A percentile compares a stretch with the other conserved stretches of the same genome.
These are phyloP conservation scores for Penicillium paneum DNA, from an alignment of 2,329 filamentous ascomycete species.

Conservation along the genomic window DNA sequence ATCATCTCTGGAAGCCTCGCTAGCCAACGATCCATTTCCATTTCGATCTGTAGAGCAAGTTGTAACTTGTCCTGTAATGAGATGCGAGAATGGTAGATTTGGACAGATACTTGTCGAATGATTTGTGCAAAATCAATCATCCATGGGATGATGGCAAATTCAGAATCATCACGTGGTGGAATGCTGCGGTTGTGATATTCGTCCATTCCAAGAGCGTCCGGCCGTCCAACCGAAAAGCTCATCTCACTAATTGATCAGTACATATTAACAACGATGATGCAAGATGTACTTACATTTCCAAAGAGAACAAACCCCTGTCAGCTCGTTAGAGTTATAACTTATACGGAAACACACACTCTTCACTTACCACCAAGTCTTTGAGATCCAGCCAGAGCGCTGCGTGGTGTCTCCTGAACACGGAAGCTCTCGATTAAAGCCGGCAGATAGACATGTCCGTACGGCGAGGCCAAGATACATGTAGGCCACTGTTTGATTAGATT, in stretches of 20 bases:
- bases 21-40: constrained; percentile 38
- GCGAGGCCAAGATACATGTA: constrained; percentile 52
- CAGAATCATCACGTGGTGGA: constrained; percentile 35
- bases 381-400: constrained; percentile 40
- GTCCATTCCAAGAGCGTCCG: constrained; percentile 49
- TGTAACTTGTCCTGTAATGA: constrained; percentile 37
- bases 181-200: constrained; percentile 48
- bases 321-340: neutral
- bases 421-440: constrained; percentile 48
- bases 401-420: constrained; percentile 27
- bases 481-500: constrained; percentile 33
- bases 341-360: neutral
- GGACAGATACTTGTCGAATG: constrained; percentile 40
- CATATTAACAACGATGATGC: neutral
- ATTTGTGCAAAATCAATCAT: constrained; percentile 44
- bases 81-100: constrained; percentile 39
- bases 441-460: constrained; percentile 48
- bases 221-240: constrained; percentile 49
- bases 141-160: constrained; percentile 41
- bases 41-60: constrained; percentile 36
- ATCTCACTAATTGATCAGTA: constrained; percentile 39
- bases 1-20: constrained; percentile 31
- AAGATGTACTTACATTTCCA: constrained; percentile 41
- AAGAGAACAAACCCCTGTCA: constrained; percentile 43
- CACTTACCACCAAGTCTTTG: constrained; percentile 48